Evolutionary conservation across 1,284 basidiomycete species (phyloP).

Genomic region (Trichosporon inkin): DNA sequence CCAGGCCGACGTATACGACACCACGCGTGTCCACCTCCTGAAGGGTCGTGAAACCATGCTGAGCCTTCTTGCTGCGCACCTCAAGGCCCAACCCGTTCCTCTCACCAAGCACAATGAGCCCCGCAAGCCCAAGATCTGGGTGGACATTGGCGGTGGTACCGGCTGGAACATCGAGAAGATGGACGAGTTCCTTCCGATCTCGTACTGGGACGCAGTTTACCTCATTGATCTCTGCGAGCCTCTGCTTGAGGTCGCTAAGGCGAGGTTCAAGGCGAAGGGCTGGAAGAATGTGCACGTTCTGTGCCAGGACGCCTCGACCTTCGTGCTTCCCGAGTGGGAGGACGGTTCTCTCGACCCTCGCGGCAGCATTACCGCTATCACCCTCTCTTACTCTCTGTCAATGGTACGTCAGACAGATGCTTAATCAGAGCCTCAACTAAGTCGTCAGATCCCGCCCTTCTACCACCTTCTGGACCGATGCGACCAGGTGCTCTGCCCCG

Average conservation of each 20-base stretch:
- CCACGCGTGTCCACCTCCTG: constrained; percentile 59
- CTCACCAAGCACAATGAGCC: constrained; percentile 4
- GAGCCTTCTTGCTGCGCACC: constrained; percentile 63
- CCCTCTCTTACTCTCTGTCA: constrained; percentile 67
- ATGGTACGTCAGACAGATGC: constrained; percentile 56
- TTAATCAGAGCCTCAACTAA: not conserved
- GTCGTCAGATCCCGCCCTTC: constrained; percentile 62
- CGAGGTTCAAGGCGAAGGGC: constrained; percentile 63
- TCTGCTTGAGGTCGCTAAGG: constrained; percentile 65
- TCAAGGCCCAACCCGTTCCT: constrained; percentile 53
- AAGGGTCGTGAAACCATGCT: constrained; percentile 69
- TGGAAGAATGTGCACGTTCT: constrained; percentile 72
- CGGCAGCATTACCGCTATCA: constrained; percentile 61
- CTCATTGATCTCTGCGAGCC: constrained; percentile 72
- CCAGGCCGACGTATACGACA: constrained; percentile 68
- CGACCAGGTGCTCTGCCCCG: constrained; percentile 64
- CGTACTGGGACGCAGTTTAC: constrained; percentile 66
- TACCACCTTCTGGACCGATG: constrained; percentile 67
- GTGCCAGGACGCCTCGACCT: constrained; percentile 69
- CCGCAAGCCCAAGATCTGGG: constrained; percentile 59
- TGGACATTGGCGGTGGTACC: constrained; percentile 78
- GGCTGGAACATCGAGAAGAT: constrained; percentile 80
- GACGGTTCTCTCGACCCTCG: constrained; percentile 56
- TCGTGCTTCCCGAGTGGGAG: constrained; percentile 62
- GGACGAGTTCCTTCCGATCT: constrained; percentile 63